Evolutionary conservation across 23 red algal species (phyloP).

Genomic region (Gracilaria vermiculophylla): DNA sequence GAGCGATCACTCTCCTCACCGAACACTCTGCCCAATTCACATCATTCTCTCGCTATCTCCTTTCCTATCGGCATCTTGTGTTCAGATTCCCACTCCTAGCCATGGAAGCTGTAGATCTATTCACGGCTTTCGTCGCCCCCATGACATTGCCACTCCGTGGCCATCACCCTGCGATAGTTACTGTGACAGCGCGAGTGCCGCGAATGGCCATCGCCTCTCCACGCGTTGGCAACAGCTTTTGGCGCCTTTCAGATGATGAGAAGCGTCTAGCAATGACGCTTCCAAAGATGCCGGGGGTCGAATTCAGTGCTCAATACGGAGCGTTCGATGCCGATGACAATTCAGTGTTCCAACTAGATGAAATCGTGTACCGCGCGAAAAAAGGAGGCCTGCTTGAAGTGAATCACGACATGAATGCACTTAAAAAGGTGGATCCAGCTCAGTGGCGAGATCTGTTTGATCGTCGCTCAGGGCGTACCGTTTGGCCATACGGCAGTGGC

Average conservation of each 20-base stretch:
- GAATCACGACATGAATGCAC: constrained; percentile 97
- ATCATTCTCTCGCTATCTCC: too few species aligned
- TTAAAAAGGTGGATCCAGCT: constrained; percentile 55
- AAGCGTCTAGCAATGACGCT: constrained; percentile 85
- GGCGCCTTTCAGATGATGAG: constrained; percentile 74
- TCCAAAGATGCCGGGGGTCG: constrained; percentile 9
- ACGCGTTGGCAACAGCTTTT: constrained; percentile 56
- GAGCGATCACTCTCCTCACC: neutral
- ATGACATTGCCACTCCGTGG: neutral
- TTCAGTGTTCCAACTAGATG: constrained; percentile 64
- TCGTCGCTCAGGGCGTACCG: constrained; percentile 88
- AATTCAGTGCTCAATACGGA: constrained; percentile 80
- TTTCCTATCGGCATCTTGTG: neutral
- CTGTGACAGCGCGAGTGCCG: neutral
- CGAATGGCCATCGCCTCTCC: constrained; percentile 47
- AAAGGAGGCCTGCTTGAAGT: constrained; percentile 89
- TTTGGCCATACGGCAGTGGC: constrained; percentile 97
- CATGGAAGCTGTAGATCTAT: constrained; percentile 4
- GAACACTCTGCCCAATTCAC: too few species aligned
- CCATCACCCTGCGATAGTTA: neutral
- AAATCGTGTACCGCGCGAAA: constrained; percentile 88
- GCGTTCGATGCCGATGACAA: constrained; percentile 80
- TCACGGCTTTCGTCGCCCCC: neutral
- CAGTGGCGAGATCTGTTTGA: constrained; percentile 98
- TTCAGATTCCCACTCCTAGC: neutral